Conservation (phyloP, 768 basidiomycete species). For the Termitomyces titanicus region DNA sequence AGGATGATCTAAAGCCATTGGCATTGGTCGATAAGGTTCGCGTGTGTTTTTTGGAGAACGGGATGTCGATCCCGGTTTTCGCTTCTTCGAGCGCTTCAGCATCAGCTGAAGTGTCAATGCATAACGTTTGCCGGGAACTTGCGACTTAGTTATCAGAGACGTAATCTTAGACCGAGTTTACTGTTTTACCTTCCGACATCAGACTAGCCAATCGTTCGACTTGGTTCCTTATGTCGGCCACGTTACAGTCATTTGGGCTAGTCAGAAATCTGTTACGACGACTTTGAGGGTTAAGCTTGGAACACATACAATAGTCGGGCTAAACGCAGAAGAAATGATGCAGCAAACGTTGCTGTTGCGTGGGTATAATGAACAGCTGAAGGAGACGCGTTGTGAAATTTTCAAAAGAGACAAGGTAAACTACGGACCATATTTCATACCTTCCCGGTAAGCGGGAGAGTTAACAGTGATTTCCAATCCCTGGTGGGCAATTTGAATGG, state of each 20-base stretch:
- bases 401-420: not conserved
- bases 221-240: conserved; percentile 65
- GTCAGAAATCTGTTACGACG: conserved; percentile 3
- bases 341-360: conserved; percentile 90
- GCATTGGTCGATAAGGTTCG: conserved; percentile 46
- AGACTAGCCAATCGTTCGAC: conserved; percentile 76
- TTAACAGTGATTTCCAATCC: conserved; percentile 84
- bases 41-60: conserved; percentile 60
- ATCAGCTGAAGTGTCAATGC: conserved; percentile 87
- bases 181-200: conserved; percentile 70
- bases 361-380: conserved; percentile 88
- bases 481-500: conserved; percentile 78
- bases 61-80: conserved; percentile 50
- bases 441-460: conserved; percentile 81
- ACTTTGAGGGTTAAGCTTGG: not conserved
- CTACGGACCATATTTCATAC: conserved; percentile 82
- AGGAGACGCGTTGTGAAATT: conserved; percentile 1
- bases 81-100: conserved; percentile 72
- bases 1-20: conserved; percentile 44
- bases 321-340: conserved; percentile 84
- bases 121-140: conserved; percentile 94
- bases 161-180: not conserved
- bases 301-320: conserved; percentile 77
- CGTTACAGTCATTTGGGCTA: conserved; percentile 83
- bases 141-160: conserved; percentile 4